Evolutionary conservation across 2,329 filamentous ascomycete species (phyloP), one percentile per base, ranked within the genome.

Genomic region (Fusarium fujikuroi): DNA sequence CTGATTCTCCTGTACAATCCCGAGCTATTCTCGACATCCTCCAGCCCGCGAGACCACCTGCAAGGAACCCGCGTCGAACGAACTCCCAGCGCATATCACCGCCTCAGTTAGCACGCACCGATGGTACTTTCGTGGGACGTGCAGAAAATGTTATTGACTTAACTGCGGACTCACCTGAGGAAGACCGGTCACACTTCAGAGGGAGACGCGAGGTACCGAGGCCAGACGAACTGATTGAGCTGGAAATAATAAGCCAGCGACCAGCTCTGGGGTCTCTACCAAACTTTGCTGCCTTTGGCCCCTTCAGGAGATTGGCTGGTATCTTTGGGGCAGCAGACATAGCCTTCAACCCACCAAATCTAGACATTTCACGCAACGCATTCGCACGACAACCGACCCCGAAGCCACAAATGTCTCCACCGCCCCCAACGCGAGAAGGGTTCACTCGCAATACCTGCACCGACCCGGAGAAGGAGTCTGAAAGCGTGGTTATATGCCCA

Each of bases 401-500:
- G 25, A 87, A 86, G 75, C 86, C 85, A n/a, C 74, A 80, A 19
- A 75, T 95, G 80, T 88, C 92, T 47, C 86, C 91, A 1, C 91
- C 93, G 0, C 85, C 87, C n/a, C 83, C 90, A 0, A 86, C 93
- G 0, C 87, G 88, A 10, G 84, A 90, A n/a, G 95, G 95, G 2
- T 98, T 96, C 77, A 97, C 93, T 2, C 88, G 95, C 66, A 90
- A 90, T 54, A 93, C 93, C 0, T 78, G 77, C 19, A 71, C 73
- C 15, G 76, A 80, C 9, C 69, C 76, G 7, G 75, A 77, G 28
- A 77, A 75, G 25, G 88, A 85, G 43, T 92, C 94, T 40, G 90
- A 94, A 21, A 88, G 93, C 42, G 86, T 93, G 2, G 87, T 95
- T 5, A 87, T 97, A 2, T 99, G 96, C 80, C 93, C 95, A 0